Conservation (phyloP, 306 rosid genomes). For the cucumber (Cucumis sativus) region Cucumber_9930_V3 NC_026656.2:2628001-2628500, state of each 20-base stretch:
- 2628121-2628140: slow-evolving; percentile 3
- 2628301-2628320: no score
- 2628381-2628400: no score
- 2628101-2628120: background rate
- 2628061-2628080: background rate
- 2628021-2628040: background rate
- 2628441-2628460: background rate
- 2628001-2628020: background rate
- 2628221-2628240: no score
- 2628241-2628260: no score
- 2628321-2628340: no score
- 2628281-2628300: no score
- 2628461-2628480: background rate
- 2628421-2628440: background rate
- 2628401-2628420: no score
- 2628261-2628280: no score
- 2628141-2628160: background rate
- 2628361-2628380: no score
- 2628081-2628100: background rate
- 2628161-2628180: background rate
- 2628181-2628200: no score
- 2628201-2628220: no score
- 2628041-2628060: background rate
- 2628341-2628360: no score
- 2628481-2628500: background rate